Base-by-base conservation (phyloP, 192 early-diverging fungal species). In the Pilaira anomala region DNA sequence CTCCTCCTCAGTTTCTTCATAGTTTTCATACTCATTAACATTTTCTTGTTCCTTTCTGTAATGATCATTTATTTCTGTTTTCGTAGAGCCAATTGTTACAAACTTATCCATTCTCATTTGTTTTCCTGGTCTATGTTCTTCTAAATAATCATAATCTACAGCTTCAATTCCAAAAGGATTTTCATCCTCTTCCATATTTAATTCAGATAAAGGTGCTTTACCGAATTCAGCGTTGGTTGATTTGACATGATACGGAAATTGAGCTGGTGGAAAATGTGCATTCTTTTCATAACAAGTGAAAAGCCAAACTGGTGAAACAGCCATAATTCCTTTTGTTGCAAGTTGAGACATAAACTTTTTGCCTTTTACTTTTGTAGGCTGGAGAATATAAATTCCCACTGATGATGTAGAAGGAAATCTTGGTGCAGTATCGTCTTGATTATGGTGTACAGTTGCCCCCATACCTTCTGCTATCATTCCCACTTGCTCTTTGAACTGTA, bases 291-390 rank as follows among this genome's bases (percentile, higher is more conserved):
- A 58, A 12, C 56, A 58, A 4, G n/a, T 19, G 3, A 14, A 36
- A 25, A 58, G 6, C 56, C 56, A 58, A 16, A 14, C 3, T 21
- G 56, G 56, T 14, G 56, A 26, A 13, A 58, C 33, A n/a, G 21
- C 39, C 8, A 19, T 16, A 4, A 58, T 39, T 36, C 33, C 33
- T 36, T 36, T 36, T 36, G 1, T 36, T 9, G 33, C 4, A 5
- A 36, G 11, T 36, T 4, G 6, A 36, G 33, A 5, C 6, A 42
- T 25, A 19, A 25, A 36, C 14, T 14, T 58, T n/a, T 21, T 39
- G 1, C 3, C 18, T 36, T 19, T 1, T 58, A 1, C 13, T 3
- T 12, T 13, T 36, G 2, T 41, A 2, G 18, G 29, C 41, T 42
- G 56, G 7, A 19, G 1, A 0, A 46, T 46, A 19, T 18, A 14